Conservation (phyloP, 1,284 basidiomycete genomes). For the Irpex lacteus region DNA sequence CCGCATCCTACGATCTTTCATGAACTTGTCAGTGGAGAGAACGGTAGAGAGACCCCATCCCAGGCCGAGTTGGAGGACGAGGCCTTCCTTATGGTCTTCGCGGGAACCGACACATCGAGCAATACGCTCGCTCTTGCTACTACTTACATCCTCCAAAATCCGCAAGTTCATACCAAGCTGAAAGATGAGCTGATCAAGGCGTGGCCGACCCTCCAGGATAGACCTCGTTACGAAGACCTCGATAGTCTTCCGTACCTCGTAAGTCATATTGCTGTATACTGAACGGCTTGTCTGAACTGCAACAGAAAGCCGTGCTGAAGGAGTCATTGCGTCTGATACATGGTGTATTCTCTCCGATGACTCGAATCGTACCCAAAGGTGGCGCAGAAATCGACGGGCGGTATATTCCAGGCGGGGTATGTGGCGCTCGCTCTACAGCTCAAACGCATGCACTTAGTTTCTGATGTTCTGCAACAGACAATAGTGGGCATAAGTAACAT, state of each 20-base stretch:
- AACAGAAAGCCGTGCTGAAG: slow-evolving; percentile 34
- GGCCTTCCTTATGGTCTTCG: slow-evolving; percentile 27
- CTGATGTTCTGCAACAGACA: slow-evolving; percentile 14
- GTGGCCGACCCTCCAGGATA: slow-evolving; percentile 27
- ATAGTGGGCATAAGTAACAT: slow-evolving; percentile 22
- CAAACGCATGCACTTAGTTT: too few relatives aligned
- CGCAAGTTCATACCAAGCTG: slow-evolving; percentile 13
- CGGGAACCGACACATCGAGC: slow-evolving; percentile 30
- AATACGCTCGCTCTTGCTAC: slow-evolving; percentile 5
- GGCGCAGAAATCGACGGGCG: slow-evolving; percentile 19
- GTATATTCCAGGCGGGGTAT: slow-evolving; percentile 23
- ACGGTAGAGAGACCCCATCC: slow-evolving; percentile 11
- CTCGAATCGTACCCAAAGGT: slow-evolving; percentile 19
- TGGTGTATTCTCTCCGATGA: slow-evolving; percentile 13
- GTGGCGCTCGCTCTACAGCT: neutral
- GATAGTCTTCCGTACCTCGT: slow-evolving; percentile 33
- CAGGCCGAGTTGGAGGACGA: slow-evolving; percentile 24
- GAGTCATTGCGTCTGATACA: slow-evolving; percentile 31
- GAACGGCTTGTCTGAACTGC: neutral
- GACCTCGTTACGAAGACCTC: slow-evolving; percentile 20
- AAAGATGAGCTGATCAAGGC: slow-evolving; percentile 23
- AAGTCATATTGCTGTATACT: neutral
- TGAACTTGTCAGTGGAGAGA: slow-evolving; percentile 21
- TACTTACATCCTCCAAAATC: slow-evolving; percentile 9
- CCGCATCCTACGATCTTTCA: slow-evolving; percentile 30